Percentiles rank a stretch among this genome's conserved stretches.
Evolutionary conservation across 2,329 filamentous ascomycete genomes (phyloP).

Genomic region (Venturia aucupariae): DNA sequence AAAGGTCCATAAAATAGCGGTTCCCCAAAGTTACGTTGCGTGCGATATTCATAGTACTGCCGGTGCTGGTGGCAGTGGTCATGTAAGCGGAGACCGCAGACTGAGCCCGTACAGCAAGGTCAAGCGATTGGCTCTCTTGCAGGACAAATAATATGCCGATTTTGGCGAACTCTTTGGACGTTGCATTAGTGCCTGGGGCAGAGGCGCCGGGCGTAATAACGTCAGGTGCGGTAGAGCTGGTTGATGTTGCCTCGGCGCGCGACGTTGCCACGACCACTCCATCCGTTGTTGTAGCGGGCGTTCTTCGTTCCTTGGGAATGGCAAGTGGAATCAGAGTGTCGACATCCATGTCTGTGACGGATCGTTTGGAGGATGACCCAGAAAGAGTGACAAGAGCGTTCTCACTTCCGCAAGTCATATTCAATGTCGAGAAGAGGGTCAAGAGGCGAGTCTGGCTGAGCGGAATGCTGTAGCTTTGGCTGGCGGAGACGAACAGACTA

Average conservation of each 20-base stretch:
- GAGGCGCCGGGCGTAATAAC: slow-evolving; percentile 17
- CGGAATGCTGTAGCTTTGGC: slow-evolving; percentile 64
- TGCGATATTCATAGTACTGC: slow-evolving; percentile 15
- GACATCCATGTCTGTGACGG: not conserved
- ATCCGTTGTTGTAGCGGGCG: slow-evolving; percentile 22
- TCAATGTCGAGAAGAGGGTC: slow-evolving; percentile 63
- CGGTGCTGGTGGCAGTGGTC: slow-evolving; percentile 17
- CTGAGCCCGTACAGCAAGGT: slow-evolving; percentile 35
- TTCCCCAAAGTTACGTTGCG: slow-evolving; percentile 23
- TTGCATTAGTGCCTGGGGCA: slow-evolving; percentile 28
- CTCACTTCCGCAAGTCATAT: slow-evolving; percentile 72
- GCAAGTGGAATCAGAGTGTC: not conserved
- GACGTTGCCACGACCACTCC: slow-evolving; percentile 22
- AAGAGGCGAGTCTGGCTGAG: slow-evolving; percentile 62
- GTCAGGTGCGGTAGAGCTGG: slow-evolving; percentile 17
- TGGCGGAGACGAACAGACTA: slow-evolving; percentile 56
- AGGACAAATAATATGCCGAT: slow-evolving; percentile 37
- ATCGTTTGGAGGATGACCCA: slow-evolving; percentile 25
- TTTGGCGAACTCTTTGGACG: slow-evolving; percentile 36
- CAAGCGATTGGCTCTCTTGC: slow-evolving; percentile 31
- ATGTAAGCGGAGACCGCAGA: slow-evolving; percentile 31
- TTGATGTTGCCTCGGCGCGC: slow-evolving; percentile 15
- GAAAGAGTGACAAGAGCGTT: slow-evolving; percentile 85
- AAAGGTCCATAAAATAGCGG: slow-evolving; percentile 18
- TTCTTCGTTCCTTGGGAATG: not conserved